These are phyloP conservation scores for Stylosanthes scabra DNA, from an alignment of 331 rosid species.

Conservation along the genomic window DNA sequence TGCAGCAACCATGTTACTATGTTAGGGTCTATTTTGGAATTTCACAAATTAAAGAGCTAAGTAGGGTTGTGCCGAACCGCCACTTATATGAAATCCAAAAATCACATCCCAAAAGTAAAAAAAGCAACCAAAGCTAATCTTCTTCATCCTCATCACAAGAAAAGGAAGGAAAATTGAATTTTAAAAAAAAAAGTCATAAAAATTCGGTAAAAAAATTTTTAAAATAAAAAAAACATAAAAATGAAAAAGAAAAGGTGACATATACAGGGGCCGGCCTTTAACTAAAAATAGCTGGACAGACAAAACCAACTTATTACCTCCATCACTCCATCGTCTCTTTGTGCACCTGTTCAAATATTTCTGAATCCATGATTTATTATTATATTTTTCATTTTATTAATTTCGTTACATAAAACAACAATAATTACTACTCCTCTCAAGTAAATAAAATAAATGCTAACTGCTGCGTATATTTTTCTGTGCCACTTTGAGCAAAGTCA, in stretches of 20 bases:
- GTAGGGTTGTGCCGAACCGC: slow-evolving; percentile 42
- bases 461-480: slow-evolving; percentile 62
- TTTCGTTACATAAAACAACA: not conserved
- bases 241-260: slow-evolving; percentile 54
- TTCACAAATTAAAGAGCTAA: slow-evolving; percentile 29
- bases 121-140: slow-evolving; percentile 46
- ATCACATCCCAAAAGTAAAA: slow-evolving; percentile 38
- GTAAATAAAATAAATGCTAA: not conserved
- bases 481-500: slow-evolving; percentile 61
- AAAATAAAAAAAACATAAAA: too few species aligned
- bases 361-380: slow-evolving; percentile 47
- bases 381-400: slow-evolving; percentile 11
- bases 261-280: slow-evolving; percentile 64
- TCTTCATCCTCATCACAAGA: slow-evolving; percentile 36
- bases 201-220: too few species aligned
- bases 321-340: slow-evolving; percentile 59
- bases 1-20: slow-evolving; percentile 70
- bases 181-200: not conserved
- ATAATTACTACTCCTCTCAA: not conserved
- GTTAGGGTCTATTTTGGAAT: slow-evolving; percentile 66
- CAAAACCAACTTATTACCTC: slow-evolving; percentile 73
- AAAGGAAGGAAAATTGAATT: not conserved
- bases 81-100: slow-evolving; percentile 52
- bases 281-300: slow-evolving; percentile 90
- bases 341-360: slow-evolving; percentile 73